Evolutionary conservation across 75 land plant genomes (phyloP).

Genomic region (Sequoia sempervirens): DNA sequence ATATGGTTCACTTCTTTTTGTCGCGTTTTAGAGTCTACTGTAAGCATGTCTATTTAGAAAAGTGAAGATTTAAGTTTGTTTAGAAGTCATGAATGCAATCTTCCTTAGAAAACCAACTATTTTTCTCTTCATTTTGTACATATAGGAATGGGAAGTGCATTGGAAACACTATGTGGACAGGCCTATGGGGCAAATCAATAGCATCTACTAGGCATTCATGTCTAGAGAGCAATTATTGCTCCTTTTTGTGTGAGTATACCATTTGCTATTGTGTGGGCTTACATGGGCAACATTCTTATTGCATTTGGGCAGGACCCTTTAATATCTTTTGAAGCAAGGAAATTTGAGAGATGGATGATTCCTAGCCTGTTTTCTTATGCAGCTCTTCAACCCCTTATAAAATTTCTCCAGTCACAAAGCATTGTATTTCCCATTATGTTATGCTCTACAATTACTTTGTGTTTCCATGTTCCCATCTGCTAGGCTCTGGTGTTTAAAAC

Average conservation of each 20-base stretch:
- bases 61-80: background rate
- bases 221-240: constrained; percentile 60
- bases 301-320: constrained; percentile 51
- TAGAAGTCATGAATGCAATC: background rate
- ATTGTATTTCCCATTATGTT: constrained; percentile 70
- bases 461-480: constrained; percentile 55
- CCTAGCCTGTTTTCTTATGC: constrained; percentile 66
- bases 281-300: constrained; percentile 47
- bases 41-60: too few species aligned
- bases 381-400: constrained; percentile 51
- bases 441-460: constrained; percentile 34
- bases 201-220: constrained; percentile 57
- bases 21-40: background rate
- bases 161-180: constrained; percentile 84
- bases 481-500: constrained; percentile 61
- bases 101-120: background rate
- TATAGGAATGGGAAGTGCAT: background rate
- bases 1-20: background rate
- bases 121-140: background rate
- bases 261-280: constrained; percentile 59
- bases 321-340: constrained; percentile 52
- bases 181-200: constrained; percentile 84
- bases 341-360: constrained; percentile 58
- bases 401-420: constrained; percentile 75
- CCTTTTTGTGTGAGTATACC: constrained; percentile 51